Evolutionary conservation across 2,329 filamentous ascomycete species (phyloP).

Genomic region (Trichophyton verrucosum): DNA sequence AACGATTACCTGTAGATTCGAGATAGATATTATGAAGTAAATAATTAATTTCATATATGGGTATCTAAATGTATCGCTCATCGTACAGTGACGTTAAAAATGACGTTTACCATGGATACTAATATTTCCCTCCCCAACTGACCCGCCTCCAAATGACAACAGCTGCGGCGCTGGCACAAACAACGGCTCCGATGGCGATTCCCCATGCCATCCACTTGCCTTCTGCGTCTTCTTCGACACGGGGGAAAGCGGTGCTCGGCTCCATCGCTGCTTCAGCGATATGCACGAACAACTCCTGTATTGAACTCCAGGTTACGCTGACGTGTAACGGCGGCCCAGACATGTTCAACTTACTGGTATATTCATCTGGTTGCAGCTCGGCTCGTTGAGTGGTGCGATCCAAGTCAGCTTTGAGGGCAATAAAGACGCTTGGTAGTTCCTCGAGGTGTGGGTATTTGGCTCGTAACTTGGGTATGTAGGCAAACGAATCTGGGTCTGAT

Average conservation of each 20-base stretch:
- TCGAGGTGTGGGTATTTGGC: slow-evolving; percentile 71
- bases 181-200: slow-evolving; percentile 63
- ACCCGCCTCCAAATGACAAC: slow-evolving; percentile 49
- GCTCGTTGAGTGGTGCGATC: slow-evolving; percentile 95
- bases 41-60: not conserved
- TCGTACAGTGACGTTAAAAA: not conserved
- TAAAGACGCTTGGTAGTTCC: slow-evolving; percentile 81
- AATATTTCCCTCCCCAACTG: slow-evolving; percentile 23
- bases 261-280: slow-evolving; percentile 86
- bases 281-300: slow-evolving; percentile 83
- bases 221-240: slow-evolving; percentile 65
- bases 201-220: slow-evolving; percentile 77
- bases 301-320: slow-evolving; percentile 86
- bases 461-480: slow-evolving; percentile 73
- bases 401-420: slow-evolving; percentile 84
- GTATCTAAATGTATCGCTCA: slow-evolving; percentile 5
- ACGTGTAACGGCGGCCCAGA: slow-evolving; percentile 76
- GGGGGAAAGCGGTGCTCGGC: slow-evolving; percentile 77
- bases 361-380: slow-evolving; percentile 82
- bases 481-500: slow-evolving; percentile 89
- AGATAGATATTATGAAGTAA: not conserved
- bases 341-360: slow-evolving; percentile 76
- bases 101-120: not conserved
- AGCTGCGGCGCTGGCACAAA: slow-evolving; percentile 46
- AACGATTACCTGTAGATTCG: not conserved